A percentile compares a stretch with the other conserved stretches of the same genome.
Evolutionary conservation across 805 yeast genomes (phyloP).

Genomic region (Cephaloascus fragrans): DNA sequence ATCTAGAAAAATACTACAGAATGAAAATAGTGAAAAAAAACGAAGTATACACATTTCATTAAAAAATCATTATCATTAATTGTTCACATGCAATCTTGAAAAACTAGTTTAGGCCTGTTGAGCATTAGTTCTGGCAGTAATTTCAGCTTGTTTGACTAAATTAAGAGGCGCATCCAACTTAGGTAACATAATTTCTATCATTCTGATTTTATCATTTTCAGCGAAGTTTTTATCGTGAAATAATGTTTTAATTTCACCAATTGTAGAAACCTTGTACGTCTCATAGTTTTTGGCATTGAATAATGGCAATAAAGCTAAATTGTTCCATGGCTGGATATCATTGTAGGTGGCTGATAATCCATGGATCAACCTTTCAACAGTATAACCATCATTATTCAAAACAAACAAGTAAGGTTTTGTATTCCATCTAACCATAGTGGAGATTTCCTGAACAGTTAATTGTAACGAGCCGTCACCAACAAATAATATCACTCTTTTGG

Average conservation of each 20-base stretch:
- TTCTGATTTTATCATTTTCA: slow-evolving; percentile 48
- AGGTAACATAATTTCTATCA: slow-evolving; percentile 60
- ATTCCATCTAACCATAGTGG: slow-evolving; percentile 59
- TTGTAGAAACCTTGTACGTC: slow-evolving; percentile 40
- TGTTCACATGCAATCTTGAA: too few species aligned
- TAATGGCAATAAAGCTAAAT: slow-evolving; percentile 42
- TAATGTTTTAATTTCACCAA: slow-evolving; percentile 48
- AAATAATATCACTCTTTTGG: slow-evolving; percentile 54
- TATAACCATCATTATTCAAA: slow-evolving; percentile 65
- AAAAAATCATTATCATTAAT: too few species aligned
- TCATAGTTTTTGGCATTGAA: slow-evolving; percentile 56
- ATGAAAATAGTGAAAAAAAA: too few species aligned
- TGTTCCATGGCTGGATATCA: slow-evolving; percentile 62
- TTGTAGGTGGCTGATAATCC: slow-evolving; percentile 58
- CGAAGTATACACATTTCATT: too few species aligned
- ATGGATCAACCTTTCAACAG: slow-evolving; percentile 67
- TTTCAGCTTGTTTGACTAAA: slow-evolving; percentile 58
- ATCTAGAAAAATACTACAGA: too few species aligned
- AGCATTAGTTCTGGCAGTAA: slow-evolving; percentile 24
- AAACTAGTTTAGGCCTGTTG: too few species aligned
- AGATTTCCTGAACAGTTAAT: slow-evolving; percentile 65
- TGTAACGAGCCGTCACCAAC: slow-evolving; percentile 74
- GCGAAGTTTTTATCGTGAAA: slow-evolving; percentile 38
- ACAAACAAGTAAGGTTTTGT: slow-evolving; percentile 61
- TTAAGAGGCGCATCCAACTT: slow-evolving; percentile 62